Conservation (phyloP, 108 stramenopile genomes). For the Cyclotella distinguenda region DNA sequence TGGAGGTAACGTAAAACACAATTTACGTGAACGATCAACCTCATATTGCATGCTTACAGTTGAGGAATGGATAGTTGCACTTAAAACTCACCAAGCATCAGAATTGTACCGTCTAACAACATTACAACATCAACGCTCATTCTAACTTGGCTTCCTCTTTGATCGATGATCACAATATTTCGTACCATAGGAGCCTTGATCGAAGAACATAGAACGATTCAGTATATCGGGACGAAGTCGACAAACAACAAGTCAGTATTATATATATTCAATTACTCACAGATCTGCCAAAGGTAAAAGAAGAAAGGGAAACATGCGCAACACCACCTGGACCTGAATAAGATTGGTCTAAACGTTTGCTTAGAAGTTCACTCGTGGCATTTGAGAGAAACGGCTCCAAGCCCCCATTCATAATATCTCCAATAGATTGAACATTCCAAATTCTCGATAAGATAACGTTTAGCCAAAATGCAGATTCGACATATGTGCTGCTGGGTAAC, state of each 20-base stretch:
- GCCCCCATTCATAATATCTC: constrained; percentile 7
- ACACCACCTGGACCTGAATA: constrained; percentile 38
- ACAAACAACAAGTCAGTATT: neutral
- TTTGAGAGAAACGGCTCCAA: constrained; percentile 35
- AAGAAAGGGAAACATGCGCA: constrained; percentile 41
- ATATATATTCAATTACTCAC: neutral
- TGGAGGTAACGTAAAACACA: neutral
- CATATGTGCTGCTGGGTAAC: neutral
- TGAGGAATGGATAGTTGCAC: neutral
- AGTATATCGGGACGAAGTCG: neutral
- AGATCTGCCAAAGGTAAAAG: constrained; percentile 40
- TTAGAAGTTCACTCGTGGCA: constrained; percentile 5
- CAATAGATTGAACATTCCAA: constrained; percentile 26
- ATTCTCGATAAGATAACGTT: constrained; percentile 23
- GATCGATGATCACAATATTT: constrained; percentile 22
- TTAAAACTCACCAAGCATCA: constrained; percentile 39
- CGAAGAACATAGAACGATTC: neutral
- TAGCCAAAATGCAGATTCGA: constrained; percentile 44
- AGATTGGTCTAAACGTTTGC: constrained; percentile 12
- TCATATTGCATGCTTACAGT: neutral
- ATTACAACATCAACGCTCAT: constrained; percentile 27
- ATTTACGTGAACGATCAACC: neutral
- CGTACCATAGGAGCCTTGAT: constrained; percentile 28
- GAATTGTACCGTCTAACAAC: constrained; percentile 30
- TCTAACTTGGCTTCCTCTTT: constrained; percentile 11